phyloP scores from a whole-genome alignment of 2,329 filamentous ascomycete species.

The Fusarium sp. region DNA sequence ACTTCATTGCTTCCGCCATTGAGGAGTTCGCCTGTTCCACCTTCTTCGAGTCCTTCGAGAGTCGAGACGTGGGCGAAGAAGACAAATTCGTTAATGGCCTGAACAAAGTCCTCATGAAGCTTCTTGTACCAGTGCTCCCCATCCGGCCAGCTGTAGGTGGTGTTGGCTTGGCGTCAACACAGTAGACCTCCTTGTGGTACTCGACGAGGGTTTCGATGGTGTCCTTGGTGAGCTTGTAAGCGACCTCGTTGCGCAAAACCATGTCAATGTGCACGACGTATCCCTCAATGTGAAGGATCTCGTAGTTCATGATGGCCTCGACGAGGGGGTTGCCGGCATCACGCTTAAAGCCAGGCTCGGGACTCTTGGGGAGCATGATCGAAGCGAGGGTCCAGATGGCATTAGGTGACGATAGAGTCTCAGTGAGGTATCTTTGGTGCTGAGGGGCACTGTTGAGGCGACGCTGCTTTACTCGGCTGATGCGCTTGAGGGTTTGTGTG shows the following conservation, averaged over 20 bases:
- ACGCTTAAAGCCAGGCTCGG: slow-evolving; percentile 81
- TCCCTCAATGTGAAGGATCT: slow-evolving; percentile 91
- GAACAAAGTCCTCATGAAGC: slow-evolving; percentile 93
- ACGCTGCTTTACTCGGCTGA: slow-evolving; percentile 88
- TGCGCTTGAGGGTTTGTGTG: slow-evolving; percentile 93
- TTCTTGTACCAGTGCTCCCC: slow-evolving; percentile 97
- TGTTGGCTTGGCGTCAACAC: slow-evolving; percentile 85
- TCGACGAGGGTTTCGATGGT: slow-evolving; percentile 92
- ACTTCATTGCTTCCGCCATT: slow-evolving; percentile 92
- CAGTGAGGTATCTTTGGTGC: slow-evolving; percentile 93
- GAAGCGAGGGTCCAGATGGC: slow-evolving; percentile 96
- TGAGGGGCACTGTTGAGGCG: slow-evolving; percentile 96
- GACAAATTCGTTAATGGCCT: slow-evolving; percentile 96
- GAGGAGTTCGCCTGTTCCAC: slow-evolving; percentile 91
- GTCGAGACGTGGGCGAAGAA: slow-evolving; percentile 87
- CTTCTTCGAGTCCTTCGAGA: slow-evolving; percentile 94
- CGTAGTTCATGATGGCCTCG: slow-evolving; percentile 90
- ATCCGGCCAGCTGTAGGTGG: slow-evolving; percentile 93
- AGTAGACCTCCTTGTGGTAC: slow-evolving; percentile 96
- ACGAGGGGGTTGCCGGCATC: slow-evolving; percentile 67
- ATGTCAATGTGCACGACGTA: slow-evolving; percentile 99
- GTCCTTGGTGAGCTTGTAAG: slow-evolving; percentile 94
- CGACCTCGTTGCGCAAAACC: slow-evolving; percentile 96
- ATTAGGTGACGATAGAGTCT: slow-evolving; percentile 85
- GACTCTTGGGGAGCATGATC: slow-evolving; percentile 88